Evolutionary conservation across 306 rosid species (phyloP).

Genomic region (Cyamopsis tetragonoloba): DNA sequence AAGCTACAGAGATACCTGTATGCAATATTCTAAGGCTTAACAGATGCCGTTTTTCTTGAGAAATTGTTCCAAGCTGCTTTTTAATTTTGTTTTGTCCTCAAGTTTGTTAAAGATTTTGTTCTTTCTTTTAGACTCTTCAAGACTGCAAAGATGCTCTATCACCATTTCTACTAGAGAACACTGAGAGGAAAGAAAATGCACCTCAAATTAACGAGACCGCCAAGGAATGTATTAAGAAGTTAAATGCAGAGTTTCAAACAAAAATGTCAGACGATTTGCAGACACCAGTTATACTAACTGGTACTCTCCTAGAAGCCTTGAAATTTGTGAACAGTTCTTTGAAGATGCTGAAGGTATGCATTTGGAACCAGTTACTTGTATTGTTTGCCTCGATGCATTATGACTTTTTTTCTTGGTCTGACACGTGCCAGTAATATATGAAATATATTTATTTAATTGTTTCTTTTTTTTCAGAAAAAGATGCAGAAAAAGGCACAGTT

Average conservation of each 20-base stretch:
- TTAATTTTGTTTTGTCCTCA: not conserved
- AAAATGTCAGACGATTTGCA: conserved; percentile 94
- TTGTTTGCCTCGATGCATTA: not conserved
- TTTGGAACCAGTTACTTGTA: conserved; percentile 2
- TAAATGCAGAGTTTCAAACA: conserved; percentile 59
- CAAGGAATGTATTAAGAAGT: conserved; percentile 57
- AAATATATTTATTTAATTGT: conserved; percentile 18
- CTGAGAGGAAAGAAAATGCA: conserved; percentile 41
- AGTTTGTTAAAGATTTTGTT: not conserved
- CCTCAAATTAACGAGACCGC: conserved; percentile 51
- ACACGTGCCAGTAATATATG: not conserved
- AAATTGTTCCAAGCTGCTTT: not conserved
- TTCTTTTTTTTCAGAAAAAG: conserved; percentile 56
- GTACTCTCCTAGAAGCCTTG: conserved; percentile 81
- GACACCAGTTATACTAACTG: conserved; percentile 80
- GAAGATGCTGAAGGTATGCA: conserved; percentile 64
- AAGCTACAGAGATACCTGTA: not conserved
- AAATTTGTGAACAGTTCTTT: conserved; percentile 65
- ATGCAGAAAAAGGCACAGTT: conserved; percentile 51
- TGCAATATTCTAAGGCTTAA: not conserved
- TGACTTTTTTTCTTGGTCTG: not conserved
- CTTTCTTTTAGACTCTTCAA: conserved; percentile 71
- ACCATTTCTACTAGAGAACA: conserved; percentile 49
- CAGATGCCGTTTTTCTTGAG: not conserved
- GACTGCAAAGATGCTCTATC: conserved; percentile 67